phyloP scores from a whole-genome alignment of 768 basidiomycete species.

The Psilocybe sp. region DNA sequence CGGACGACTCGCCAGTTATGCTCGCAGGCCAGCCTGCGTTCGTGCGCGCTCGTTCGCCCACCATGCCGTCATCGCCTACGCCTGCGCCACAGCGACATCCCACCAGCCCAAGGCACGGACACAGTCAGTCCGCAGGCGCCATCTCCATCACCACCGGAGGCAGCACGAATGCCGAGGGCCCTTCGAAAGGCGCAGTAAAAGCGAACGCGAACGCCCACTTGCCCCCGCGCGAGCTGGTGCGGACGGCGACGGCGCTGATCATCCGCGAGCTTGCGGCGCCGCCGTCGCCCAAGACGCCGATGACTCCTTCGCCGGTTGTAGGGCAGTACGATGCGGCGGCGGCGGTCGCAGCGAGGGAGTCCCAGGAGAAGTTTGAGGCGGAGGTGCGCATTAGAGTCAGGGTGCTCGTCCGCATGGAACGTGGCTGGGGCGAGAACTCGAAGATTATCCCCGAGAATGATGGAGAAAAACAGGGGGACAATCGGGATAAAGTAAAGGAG shows the following conservation, averaged over 20 bases:
- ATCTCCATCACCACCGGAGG: neutral
- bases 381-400: constrained; percentile 52
- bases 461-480: constrained; percentile 1
- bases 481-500: constrained; percentile 27
- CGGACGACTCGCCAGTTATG: neutral
- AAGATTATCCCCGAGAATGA: neutral
- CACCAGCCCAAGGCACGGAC: no score
- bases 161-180: neutral
- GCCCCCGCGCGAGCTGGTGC: constrained; percentile 52
- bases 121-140: no score
- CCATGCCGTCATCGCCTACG: no score
- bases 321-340: no score
- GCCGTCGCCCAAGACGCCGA: constrained; percentile 49
- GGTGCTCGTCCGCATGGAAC: constrained; percentile 63
- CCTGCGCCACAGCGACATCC: no score
- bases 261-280: constrained; percentile 66
- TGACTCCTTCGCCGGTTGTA: no score
- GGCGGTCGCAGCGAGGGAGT: constrained; percentile 34
- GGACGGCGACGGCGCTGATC: constrained; percentile 59
- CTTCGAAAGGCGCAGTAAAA: constrained; percentile 40
- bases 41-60: no score
- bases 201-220: constrained; percentile 19
- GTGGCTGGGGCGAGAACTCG: constrained; percentile 53
- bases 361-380: constrained; percentile 72
- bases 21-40: no score